Evolutionary conservation across 306 rosid species (phyloP).

Genomic region (Ceratonia siliqua): DNA sequence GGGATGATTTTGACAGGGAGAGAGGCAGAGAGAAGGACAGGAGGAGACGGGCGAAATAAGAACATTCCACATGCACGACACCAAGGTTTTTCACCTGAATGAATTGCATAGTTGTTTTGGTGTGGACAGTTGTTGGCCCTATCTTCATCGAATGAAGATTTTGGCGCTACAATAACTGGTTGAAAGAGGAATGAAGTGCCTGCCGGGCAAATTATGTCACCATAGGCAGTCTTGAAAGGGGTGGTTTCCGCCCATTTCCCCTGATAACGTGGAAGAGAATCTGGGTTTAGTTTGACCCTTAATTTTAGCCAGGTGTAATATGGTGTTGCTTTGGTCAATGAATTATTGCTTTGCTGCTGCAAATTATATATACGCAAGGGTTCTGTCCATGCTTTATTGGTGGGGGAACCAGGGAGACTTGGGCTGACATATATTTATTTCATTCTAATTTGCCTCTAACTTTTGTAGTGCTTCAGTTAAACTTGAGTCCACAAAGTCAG

Average conservation of each 20-base stretch:
- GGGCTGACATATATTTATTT: too few species aligned
- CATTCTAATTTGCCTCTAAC: conserved; percentile 7
- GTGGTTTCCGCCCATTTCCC: neutral
- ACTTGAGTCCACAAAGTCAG: neutral
- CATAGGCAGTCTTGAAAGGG: conserved; percentile 27
- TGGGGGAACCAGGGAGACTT: too few species aligned
- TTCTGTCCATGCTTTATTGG: neutral
- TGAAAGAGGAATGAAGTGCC: conserved; percentile 19
- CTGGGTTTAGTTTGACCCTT: conserved; percentile 26
- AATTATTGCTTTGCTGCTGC: conserved; percentile 26
- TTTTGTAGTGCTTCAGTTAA: neutral
- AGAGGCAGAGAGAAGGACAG: conserved; percentile 67
- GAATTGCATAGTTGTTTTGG: conserved; percentile 33
- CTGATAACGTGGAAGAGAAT: conserved; percentile 26
- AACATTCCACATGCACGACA: neutral
- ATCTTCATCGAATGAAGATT: conserved; percentile 23
- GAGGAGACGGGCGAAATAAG: conserved; percentile 68
- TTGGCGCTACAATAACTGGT: conserved; percentile 20
- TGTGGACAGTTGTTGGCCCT: conserved; percentile 14
- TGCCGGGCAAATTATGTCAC: conserved; percentile 34
- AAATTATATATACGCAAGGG: neutral
- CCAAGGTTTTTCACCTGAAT: neutral
- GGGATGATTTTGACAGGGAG: conserved; percentile 83
- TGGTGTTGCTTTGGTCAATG: conserved; percentile 29
- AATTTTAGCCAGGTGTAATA: conserved; percentile 33